These are phyloP conservation scores for Panellus pusillus DNA, from an alignment of 768 basidiomycete genomes.

Conservation along the genomic window DNA sequence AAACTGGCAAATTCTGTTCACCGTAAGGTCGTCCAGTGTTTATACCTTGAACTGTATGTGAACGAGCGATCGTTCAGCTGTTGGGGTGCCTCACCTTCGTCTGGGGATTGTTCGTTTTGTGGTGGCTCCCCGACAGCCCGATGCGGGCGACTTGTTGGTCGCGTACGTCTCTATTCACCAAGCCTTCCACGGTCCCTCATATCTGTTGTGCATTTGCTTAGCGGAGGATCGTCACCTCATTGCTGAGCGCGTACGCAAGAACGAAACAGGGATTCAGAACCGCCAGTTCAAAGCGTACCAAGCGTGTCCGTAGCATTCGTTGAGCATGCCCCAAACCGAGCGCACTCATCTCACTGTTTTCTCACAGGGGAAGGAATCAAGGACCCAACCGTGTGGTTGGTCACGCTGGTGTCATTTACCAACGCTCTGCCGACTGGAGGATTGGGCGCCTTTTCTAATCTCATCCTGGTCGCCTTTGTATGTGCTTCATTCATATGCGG, in stretches of 20 bases:
- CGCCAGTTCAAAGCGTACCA: constrained; percentile 46
- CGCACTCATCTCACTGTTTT: not conserved
- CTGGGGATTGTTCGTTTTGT: constrained; percentile 49
- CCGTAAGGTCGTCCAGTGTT: constrained; percentile 23
- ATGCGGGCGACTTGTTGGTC: constrained; percentile 50
- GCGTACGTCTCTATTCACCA: constrained; percentile 7
- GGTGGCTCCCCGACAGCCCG: constrained; percentile 52
- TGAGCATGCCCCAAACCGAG: not conserved
- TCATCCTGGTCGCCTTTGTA: constrained; percentile 49
- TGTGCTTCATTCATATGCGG: constrained; percentile 9
- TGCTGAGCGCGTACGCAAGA: constrained; percentile 51
- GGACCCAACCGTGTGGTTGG: constrained; percentile 48
- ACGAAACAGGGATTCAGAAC: constrained; percentile 54
- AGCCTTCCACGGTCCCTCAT: not conserved
- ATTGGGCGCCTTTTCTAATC: constrained; percentile 52
- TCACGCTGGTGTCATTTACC: constrained; percentile 47
- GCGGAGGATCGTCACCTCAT: constrained; percentile 47
- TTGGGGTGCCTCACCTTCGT: constrained; percentile 45
- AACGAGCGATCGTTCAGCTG: constrained; percentile 30
- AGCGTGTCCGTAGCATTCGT: constrained; percentile 26
- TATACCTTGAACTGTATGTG: not conserved
- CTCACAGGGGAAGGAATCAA: constrained; percentile 40
- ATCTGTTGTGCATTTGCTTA: too few species aligned
- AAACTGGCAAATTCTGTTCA: constrained; percentile 52
- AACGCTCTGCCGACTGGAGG: constrained; percentile 50